A percentile compares a stretch with the other conserved stretches of the same genome.
Evolutionary conservation across 1,139 yeast genomes (phyloP).

Genomic region (Diutina neorugosa): DNA sequence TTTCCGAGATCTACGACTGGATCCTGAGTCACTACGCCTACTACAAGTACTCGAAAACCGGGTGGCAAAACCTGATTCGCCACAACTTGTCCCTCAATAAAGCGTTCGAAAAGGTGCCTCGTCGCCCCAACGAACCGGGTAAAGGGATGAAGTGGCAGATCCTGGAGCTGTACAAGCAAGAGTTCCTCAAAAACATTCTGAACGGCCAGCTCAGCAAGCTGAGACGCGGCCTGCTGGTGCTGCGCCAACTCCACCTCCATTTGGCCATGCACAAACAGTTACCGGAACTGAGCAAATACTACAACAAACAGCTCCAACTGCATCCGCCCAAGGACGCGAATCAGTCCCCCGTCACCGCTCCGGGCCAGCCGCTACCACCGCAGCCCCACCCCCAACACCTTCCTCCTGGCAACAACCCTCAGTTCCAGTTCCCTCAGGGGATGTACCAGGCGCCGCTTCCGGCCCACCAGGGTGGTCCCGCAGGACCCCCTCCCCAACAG

Average conservation of each 20-base stretch:
- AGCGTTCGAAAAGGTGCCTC: slow-evolving; percentile 89
- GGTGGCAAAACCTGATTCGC: slow-evolving; percentile 76
- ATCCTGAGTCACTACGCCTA: slow-evolving; percentile 80
- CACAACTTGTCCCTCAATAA: slow-evolving; percentile 73
- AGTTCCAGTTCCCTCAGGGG: background rate
- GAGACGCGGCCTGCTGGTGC: slow-evolving; percentile 70
- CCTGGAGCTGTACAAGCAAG: slow-evolving; percentile 71
- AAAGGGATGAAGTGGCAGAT: slow-evolving; percentile 99
- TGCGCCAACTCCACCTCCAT: slow-evolving; percentile 66
- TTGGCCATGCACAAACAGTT: slow-evolving; percentile 57
- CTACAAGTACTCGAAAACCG: slow-evolving; percentile 86
- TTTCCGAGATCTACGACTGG: slow-evolving; percentile 89
- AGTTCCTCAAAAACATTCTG: slow-evolving; percentile 67
- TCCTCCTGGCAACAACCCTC: background rate
- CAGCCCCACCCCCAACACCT: background rate
- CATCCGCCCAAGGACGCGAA: slow-evolving; percentile 6
- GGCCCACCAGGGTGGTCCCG: background rate
- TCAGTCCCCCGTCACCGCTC: background rate
- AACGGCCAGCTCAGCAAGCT: slow-evolving; percentile 63
- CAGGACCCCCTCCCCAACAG: background rate
- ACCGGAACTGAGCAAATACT: slow-evolving; percentile 31
- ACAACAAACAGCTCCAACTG: slow-evolving; percentile 9
- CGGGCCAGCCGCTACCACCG: background rate
- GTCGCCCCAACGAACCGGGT: slow-evolving; percentile 94
- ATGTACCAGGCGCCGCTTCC: slow-evolving; percentile 1